phyloP scores from a whole-genome alignment of 257 asterid genomes.

The Anisodus acutangulus region DNA sequence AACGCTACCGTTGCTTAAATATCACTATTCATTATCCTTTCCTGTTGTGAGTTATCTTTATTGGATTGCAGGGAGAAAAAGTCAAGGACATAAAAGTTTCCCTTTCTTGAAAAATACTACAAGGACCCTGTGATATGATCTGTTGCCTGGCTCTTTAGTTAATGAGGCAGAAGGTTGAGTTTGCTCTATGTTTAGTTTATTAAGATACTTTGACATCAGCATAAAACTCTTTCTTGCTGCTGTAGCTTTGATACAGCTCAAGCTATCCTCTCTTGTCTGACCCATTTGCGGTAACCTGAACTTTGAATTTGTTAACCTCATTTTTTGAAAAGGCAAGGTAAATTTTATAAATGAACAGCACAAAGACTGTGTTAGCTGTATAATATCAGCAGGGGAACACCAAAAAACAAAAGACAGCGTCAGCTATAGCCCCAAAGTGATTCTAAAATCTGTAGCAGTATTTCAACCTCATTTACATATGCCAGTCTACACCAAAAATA shows the following conservation, averaged over 20 bases:
- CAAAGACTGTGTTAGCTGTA: neutral
- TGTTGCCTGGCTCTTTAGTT: neutral
- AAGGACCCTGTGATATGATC: constrained; percentile 14
- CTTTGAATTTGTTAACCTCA: constrained; percentile 10
- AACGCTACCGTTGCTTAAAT: neutral
- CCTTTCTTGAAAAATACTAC: neutral
- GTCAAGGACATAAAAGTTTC: neutral
- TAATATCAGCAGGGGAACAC: constrained; percentile 1
- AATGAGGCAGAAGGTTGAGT: neutral
- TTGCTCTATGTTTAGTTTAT: constrained; percentile 17
- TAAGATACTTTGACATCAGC: constrained; percentile 18
- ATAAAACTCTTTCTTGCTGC: neutral
- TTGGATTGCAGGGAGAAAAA: neutral
- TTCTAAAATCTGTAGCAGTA: constrained; percentile 10
- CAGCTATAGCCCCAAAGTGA: neutral
- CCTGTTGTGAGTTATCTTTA: constrained; percentile 5
- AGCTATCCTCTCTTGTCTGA: constrained; percentile 11
- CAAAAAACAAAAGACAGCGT: neutral
- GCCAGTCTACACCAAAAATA: constrained; percentile 14
- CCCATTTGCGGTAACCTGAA: neutral
- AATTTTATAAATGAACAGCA: neutral
- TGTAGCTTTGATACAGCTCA: neutral
- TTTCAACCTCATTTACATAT: constrained; percentile 16
- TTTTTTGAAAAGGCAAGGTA: neutral
- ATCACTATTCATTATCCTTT: constrained; percentile 17